Conservation (phyloP, 495 filamentous ascomycete species). For the Aspergillus baeticus region DNA sequence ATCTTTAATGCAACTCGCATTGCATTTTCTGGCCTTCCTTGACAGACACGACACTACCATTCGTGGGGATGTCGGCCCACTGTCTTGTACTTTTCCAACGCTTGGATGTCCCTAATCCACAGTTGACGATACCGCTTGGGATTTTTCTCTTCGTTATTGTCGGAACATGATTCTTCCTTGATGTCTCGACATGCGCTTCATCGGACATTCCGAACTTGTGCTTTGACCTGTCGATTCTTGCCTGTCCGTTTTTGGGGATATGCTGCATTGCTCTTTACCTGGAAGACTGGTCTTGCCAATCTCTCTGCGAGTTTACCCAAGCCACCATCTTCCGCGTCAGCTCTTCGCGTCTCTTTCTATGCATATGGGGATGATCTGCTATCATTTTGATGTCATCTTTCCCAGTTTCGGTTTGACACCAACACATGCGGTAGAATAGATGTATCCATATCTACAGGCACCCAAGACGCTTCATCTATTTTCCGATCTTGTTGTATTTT, state of each 20-base stretch:
- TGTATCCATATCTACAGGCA: conserved; percentile 29
- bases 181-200: conserved; percentile 8
- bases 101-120: conserved; percentile 16
- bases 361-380: conserved; percentile 20
- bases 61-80: conserved; percentile 15
- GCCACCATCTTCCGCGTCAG: conserved; percentile 6
- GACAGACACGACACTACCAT: conserved; percentile 19
- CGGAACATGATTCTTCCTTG: conserved; percentile 11
- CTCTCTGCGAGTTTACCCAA: not conserved
- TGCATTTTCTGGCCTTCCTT: conserved; percentile 26
- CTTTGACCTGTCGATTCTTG: conserved; percentile 23
- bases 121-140: conserved; percentile 11
- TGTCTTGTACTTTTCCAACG: conserved; percentile 27
- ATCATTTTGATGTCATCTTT: conserved; percentile 19
- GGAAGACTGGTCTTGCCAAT: conserved; percentile 2
- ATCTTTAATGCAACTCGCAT: conserved; percentile 24
- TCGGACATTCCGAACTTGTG: conserved; percentile 23
- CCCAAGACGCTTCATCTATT: conserved; percentile 15
- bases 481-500: conserved; percentile 15
- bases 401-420: conserved; percentile 12
- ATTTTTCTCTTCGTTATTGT: conserved; percentile 14
- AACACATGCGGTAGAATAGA: conserved; percentile 28
- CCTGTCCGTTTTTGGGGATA: conserved; percentile 18
- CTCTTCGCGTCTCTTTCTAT: conserved; percentile 10
- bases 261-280: conserved; percentile 14